Percentiles rank a stretch among this genome's conserved stretches.
Conservation (phyloP, 139 green algal species). For the Picochlorum sp. region DNA sequence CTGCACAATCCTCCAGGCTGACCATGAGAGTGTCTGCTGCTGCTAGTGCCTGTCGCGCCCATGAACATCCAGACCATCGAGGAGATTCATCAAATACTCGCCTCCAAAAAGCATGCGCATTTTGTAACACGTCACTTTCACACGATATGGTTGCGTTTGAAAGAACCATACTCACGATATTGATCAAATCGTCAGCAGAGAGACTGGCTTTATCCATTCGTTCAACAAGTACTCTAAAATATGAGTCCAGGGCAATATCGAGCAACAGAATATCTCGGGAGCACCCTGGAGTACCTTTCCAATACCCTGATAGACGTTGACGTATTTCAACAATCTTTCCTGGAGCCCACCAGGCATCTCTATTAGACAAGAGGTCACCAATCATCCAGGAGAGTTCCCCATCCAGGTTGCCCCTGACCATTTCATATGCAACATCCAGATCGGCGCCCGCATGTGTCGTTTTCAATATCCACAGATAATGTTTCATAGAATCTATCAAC, state of each 20-base stretch:
- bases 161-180: conserved; percentile 53
- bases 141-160: conserved; percentile 41
- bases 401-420: conserved; percentile 59
- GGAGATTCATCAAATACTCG: conserved; percentile 29
- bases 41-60: conserved; percentile 54
- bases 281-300: conserved; percentile 37
- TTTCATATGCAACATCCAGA: conserved; percentile 69
- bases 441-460: conserved; percentile 65
- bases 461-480: conserved; percentile 88
- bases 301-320: conserved; percentile 49
- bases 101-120: conserved; percentile 30
- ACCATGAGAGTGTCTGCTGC: conserved; percentile 53
- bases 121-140: conserved; percentile 50
- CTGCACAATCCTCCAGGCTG: conserved; percentile 52
- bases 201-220: conserved; percentile 41
- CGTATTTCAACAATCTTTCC: conserved; percentile 83
- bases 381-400: conserved; percentile 55
- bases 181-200: conserved; percentile 48
- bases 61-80: conserved; percentile 46
- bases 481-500: conserved; percentile 71
- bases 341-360: conserved; percentile 83
- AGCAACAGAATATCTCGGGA: conserved; percentile 76
- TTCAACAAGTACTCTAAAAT: conserved; percentile 68
- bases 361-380: conserved; percentile 68
- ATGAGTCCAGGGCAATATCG: conserved; percentile 84